A percentile compares a stretch with the other conserved stretches of the same genome.
Conservation (phyloP, 2,329 filamentous ascomycete species). For the Delphinella strobiligena region DNA sequence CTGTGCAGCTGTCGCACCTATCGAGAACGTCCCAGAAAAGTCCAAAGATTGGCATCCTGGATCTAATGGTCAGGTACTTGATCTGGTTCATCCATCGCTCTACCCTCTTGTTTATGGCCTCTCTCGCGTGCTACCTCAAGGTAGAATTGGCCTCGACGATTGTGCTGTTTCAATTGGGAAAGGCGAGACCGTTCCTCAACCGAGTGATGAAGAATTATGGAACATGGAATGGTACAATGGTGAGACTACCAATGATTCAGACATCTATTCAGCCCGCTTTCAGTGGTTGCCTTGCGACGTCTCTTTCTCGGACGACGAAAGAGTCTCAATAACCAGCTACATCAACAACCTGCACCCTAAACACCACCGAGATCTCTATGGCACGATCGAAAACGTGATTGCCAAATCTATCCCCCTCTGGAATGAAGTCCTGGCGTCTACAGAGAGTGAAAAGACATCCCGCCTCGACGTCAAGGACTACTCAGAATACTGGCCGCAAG, state of each 20-base stretch:
- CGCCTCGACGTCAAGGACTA: slow-evolving; percentile 1
- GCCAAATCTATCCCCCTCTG: slow-evolving; percentile 17
- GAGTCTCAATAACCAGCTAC: slow-evolving; percentile 16
- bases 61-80: slow-evolving; percentile 44
- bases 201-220: slow-evolving; percentile 5
- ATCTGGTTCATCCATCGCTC: slow-evolving; percentile 53
- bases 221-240: not conserved
- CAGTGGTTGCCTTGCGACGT: slow-evolving; percentile 21
- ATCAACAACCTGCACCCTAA: slow-evolving; percentile 20
- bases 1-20: slow-evolving; percentile 27
- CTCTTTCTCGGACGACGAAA: slow-evolving; percentile 7
- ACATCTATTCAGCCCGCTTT: slow-evolving; percentile 15
- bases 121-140: slow-evolving; percentile 28
- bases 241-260: too few relatives aligned
- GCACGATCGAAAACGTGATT: slow-evolving; percentile 15
- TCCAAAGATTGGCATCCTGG: slow-evolving; percentile 51
- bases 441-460: slow-evolving; percentile 1
- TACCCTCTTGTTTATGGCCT: slow-evolving; percentile 47
- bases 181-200: slow-evolving; percentile 11
- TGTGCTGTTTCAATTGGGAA: slow-evolving; percentile 20
- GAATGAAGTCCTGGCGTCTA: slow-evolving; percentile 12
- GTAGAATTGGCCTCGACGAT: slow-evolving; percentile 18
- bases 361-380: slow-evolving; percentile 14
- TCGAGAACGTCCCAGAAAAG: slow-evolving; percentile 41
- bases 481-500: slow-evolving; percentile 4